Base-by-base conservation (phyloP, 176 grass and related monocot species). In the Oryza rufipogon region DNA sequence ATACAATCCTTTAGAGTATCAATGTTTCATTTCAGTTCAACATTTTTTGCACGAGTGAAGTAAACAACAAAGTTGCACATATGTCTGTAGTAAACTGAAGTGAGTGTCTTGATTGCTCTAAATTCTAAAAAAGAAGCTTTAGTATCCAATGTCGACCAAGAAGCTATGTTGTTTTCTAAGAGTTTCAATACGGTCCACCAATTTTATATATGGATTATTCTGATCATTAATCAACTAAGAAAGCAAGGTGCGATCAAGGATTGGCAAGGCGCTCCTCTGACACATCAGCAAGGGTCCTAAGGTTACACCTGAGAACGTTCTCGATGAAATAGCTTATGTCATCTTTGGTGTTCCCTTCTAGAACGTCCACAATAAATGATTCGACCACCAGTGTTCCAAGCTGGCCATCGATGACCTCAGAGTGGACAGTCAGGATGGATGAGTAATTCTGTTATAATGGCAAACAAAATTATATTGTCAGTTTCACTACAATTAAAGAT, bases 251-350 rank as follows among this genome's bases (percentile, higher is more conserved):
- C 8, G 17, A 20, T 52, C 54, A 68, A 68, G 36, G 78, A 42
- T 52, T 11, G 77, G 42, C 90, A 11, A 87, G 71, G 26, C 78
- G 58, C 78, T 92, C 81, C 77, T 79, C 77, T 1, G 92, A 94
- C 67, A 97, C 88, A 5, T 89, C 86, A 3, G 92, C 95, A 9
- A 97, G 88, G 7, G 88, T 88, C 61, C 89, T 92, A 78, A 92
- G 90, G 78, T 97, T 97, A 81, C 92, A 91, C 69, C 84, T 97
- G 58, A 97, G 83, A 33, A 97, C 42, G 42, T 88, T 88, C 87
- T 94, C 88, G 3, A 97, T 81, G 44, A 97, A 94, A 69, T 86
- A 97, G 79, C 88, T 89, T 5, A 92, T 94, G 60, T 97, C 95
- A 3, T 89, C 90, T 48, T 92, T 78, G 22, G 88, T 97, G 74